Evolutionary conservation across 2,329 filamentous ascomycete species (phyloP), one percentile per base, ranked within the genome.

Genomic region (Lasiodiplodia theobromae): DNA sequence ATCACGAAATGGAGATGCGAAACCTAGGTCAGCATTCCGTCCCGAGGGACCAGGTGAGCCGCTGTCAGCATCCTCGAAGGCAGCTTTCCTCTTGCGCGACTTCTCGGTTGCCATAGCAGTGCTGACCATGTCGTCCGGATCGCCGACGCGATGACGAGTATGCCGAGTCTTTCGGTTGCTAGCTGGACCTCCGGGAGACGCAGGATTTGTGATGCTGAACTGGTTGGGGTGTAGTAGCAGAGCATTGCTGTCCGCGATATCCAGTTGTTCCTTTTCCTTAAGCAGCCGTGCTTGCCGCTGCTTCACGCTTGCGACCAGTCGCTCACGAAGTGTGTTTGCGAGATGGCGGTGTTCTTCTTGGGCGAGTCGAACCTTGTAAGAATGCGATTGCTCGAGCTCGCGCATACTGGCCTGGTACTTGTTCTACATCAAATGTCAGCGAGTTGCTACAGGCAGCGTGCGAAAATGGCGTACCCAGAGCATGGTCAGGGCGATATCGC

Each of bases 401-500:
- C 85, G 83, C 40, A 88, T 81, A 47, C 82, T 83, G 68, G 84
- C 83, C 70, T 87, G 82, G 76, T 89, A 86, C 68, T 86, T 85
- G 74, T 87, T 85, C 87, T 90, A 66, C 37, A 63, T 21, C 12
- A 23, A 23, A 49, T 25, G 60, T 77, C 69, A 75, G 75, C 68
- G 6, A 23, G 57, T 23, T 28, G 34, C 8, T 23, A 11, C 12
- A 18, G n/a, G 25, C 4, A 3, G 65, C n/a, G 38, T 28, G 53
- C 40, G 21, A 25, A 34, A 6, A 37, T 25, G 37, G 67, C 88
- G 76, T 85, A 97, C 96, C 86, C 92, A 91, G 72, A 97, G 87
- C 76, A 91, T 88, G 7, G 92, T 90, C 76, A 98, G 82, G 74
- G 94, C 89, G 71, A 92, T 90, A 82, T 99, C 96, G 73, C 93